Base-by-base conservation (phyloP, 306 rosid genomes). In the Lagenaria siceraria region DNA sequence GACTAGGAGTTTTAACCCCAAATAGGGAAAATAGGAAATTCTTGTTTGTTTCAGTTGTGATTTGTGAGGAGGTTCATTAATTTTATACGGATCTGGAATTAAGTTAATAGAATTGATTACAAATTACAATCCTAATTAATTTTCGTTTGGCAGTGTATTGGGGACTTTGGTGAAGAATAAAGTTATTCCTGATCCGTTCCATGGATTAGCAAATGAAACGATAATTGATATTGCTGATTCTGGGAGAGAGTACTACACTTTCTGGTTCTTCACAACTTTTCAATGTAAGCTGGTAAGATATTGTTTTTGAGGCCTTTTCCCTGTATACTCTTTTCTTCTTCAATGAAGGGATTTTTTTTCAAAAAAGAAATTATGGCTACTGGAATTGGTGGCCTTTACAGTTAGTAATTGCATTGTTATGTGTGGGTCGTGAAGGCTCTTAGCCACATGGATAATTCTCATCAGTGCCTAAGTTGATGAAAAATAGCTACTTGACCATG, bases 161-260 rank as follows among this genome's bases (percentile, higher is more conserved):
- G 96, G 87, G 14, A 90, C 98, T 76, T 81, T 94, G 86, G 89
- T 91, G 80, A 89, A 90, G 88, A 94, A 90, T 89, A 89, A 91
- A 59, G 75, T 81, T 21, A 86, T 90, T n/a, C 98, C 89, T 1
- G 97, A 94, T 85, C 98, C 97, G 56, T 94, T 94, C 68, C 89
- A 89, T 69, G 98, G 98, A 31, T 81, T 94, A 74, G 81, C 79
- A 80, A 94, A 94, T 53, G 90, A 91, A 77, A 21, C 81, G 2
- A 91, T 94, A 72, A 61, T 85, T 13, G 98, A 94, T 69, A 94
- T 94, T 89, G 91, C 97, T 84, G 96, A 91, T 83, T 88, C 98
- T 48, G 98, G 98, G 61, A 88, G 96, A 82, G 93, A 94, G 17
- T 79, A 83, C 75, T 91, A 94, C 84, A 94, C 98, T n/a, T 94